phyloP scores from a whole-genome alignment of 2,329 filamentous ascomycete genomes.

The Myriosclerotinia curreyana region DNA sequence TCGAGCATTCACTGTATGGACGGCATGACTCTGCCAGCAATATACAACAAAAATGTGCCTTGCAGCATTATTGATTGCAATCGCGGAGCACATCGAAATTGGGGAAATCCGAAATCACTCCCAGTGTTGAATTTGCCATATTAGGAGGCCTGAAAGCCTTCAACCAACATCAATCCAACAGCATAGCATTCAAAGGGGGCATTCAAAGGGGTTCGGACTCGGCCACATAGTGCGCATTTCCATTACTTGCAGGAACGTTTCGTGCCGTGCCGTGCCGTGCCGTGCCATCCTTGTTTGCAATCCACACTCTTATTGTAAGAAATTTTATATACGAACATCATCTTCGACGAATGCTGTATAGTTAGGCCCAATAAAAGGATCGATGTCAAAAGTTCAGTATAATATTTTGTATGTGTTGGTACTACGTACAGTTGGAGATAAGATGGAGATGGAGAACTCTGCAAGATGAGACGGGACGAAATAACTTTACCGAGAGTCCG shows the following conservation, averaged over 20 bases:
- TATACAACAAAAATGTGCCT: background rate
- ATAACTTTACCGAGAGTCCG: background rate
- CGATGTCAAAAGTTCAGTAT: too few relatives aligned
- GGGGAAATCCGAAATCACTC: background rate
- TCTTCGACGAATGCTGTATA: background rate
- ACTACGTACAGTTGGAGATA: background rate
- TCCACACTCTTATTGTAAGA: too few relatives aligned
- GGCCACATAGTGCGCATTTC: background rate
- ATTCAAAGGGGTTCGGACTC: background rate
- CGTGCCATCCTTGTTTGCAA: background rate
- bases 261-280: background rate
- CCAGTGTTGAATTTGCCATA: background rate
- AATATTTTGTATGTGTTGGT: background rate
- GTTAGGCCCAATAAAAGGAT: too few relatives aligned
- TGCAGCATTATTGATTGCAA: constrained; percentile 1
- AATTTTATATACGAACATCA: too few relatives aligned
- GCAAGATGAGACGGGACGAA: background rate
- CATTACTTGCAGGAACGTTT: background rate
- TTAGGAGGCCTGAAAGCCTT: background rate
- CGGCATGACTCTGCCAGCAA: background rate
- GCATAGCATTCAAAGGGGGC: background rate
- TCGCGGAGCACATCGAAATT: background rate
- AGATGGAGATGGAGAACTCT: background rate
- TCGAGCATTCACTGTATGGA: background rate
- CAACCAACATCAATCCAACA: background rate